These are phyloP conservation scores for Capronia coronata DNA, from an alignment of 2,329 filamentous ascomycete genomes.

Conservation along the genomic window DNA sequence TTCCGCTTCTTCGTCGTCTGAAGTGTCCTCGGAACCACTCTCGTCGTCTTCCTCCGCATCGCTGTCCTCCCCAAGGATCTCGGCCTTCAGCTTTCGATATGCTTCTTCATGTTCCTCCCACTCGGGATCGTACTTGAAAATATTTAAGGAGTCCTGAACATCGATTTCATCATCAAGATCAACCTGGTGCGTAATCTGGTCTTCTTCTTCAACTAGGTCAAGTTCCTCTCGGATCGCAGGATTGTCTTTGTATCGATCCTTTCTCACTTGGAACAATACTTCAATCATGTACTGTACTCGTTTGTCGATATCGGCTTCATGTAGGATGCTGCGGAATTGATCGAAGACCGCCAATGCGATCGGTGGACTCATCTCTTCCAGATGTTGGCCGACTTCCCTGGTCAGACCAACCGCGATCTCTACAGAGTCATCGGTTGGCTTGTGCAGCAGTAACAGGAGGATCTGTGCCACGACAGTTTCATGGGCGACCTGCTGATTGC, in stretches of 20 bases:
- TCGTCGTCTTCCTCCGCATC: conserved; percentile 67
- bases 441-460: conserved; percentile 81
- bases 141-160: conserved; percentile 79
- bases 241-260: conserved; percentile 95
- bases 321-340: conserved; percentile 87
- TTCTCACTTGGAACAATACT: conserved; percentile 90
- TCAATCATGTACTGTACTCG: conserved; percentile 99
- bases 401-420: conserved; percentile 94
- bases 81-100: conserved; percentile 83
- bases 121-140: conserved; percentile 88
- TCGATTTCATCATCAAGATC: conserved; percentile 78
- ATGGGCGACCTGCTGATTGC: conserved; percentile 92
- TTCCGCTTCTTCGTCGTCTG: conserved; percentile 62
- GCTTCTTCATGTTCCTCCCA: conserved; percentile 88
- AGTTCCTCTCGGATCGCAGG: conserved; percentile 84
- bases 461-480: conserved; percentile 93
- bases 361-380: conserved; percentile 88
- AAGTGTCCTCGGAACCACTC: conserved; percentile 50
- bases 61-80: conserved; percentile 90
- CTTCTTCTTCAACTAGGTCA: conserved; percentile 93
- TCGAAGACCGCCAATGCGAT: conserved; percentile 91
- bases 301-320: conserved; percentile 96
- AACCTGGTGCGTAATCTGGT: conserved; percentile 87
- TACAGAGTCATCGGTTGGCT: conserved; percentile 93
- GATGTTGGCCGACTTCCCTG: conserved; percentile 83